Base-by-base conservation (phyloP, 2,329 filamentous ascomycete species). In the Juglanconis sp. region DNA sequence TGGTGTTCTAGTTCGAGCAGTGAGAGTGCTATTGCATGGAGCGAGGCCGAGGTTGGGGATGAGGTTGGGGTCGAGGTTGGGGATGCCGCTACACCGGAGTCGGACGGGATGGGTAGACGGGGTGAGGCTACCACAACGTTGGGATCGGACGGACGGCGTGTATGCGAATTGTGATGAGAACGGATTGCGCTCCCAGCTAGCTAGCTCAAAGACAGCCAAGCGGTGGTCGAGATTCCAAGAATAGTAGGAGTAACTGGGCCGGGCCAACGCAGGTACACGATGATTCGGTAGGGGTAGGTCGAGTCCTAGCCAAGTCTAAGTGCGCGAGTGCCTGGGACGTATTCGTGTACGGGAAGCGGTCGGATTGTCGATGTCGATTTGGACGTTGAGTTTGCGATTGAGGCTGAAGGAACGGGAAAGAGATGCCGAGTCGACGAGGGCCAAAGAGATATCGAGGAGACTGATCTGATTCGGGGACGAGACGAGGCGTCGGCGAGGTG, bases 31-130 rank as follows among this genome's bases (percentile, higher is more conserved):
- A 31, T 6, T 17, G 53, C 53, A 36, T 15, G 3, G 24, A 11
- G 5, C 7, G 34, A 17, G 49, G 49, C 1, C 32, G 15, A n/a
- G 9, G 38, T n/a, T n/a, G 42, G n/a, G 42, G 42, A 38, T n/a
- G 53, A 56, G 53, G n/a, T 24, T n/a, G 42, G n/a, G 42, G 42
- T 48, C 32, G 53, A 56, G 53, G n/a, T 24, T 17, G 42, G 30
- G 42, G n/a, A n/a, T 30, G 34, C n/a, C 34, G 17, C 51, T 38
- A 53, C 30, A 32, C 38, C 32, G 13, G n/a, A 34, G 53, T 32
- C 32, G 53, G 44, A 56, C 53, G 53, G 42, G 40, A 55, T 31
- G 40, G 53, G 53, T 35, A 30, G 42, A 36, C 52, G 30, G 52
- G 31, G 15, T 44, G 53, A 17, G n/a, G 44, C 34, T 31, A 40